Evolutionary conservation across 2,329 filamentous ascomycete genomes (phyloP).

Genomic region (Diplodia corticola): DNA sequence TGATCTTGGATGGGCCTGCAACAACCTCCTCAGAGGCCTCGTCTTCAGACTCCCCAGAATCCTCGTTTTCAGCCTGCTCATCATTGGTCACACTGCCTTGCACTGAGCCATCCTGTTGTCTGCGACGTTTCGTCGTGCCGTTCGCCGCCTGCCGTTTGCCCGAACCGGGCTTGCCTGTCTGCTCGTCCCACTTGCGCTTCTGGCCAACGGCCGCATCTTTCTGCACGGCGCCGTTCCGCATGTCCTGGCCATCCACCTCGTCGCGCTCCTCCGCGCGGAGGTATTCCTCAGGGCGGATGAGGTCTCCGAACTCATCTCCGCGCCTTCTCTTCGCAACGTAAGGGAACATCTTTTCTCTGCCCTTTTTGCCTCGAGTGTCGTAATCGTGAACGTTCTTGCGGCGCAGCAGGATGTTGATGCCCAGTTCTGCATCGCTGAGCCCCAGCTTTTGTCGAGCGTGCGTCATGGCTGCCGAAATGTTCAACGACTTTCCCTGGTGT

Average conservation of each 20-base stretch:
- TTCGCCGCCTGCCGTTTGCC: slow-evolving; percentile 36
- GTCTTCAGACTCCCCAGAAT: slow-evolving; percentile 50
- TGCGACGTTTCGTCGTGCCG: slow-evolving; percentile 62
- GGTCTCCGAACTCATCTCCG: slow-evolving; percentile 87
- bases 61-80: slow-evolving; percentile 44
- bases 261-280: slow-evolving; percentile 89
- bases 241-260: slow-evolving; percentile 66
- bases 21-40: slow-evolving; percentile 53
- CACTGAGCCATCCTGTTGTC: slow-evolving; percentile 38
- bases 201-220: slow-evolving; percentile 65
- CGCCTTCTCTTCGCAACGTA: slow-evolving; percentile 77
- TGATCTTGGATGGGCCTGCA: slow-evolving; percentile 73
- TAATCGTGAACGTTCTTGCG: slow-evolving; percentile 92
- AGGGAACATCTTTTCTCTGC: slow-evolving; percentile 89
- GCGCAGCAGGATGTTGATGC: slow-evolving; percentile 85
- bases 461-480: slow-evolving; percentile 80
- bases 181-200: slow-evolving; percentile 91
- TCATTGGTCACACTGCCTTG: slow-evolving; percentile 22
- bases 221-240: slow-evolving; percentile 51
- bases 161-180: slow-evolving; percentile 41
- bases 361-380: slow-evolving; percentile 86
- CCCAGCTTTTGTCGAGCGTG: slow-evolving; percentile 85
- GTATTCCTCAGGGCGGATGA: slow-evolving; percentile 92
- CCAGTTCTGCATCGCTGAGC: slow-evolving; percentile 84
- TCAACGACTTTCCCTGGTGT: slow-evolving; percentile 88